Evolutionary conservation across 2,329 filamentous ascomycete genomes (phyloP), one percentile per base, ranked within the genome.

Genomic region (Colletotrichum eleusines): DNA sequence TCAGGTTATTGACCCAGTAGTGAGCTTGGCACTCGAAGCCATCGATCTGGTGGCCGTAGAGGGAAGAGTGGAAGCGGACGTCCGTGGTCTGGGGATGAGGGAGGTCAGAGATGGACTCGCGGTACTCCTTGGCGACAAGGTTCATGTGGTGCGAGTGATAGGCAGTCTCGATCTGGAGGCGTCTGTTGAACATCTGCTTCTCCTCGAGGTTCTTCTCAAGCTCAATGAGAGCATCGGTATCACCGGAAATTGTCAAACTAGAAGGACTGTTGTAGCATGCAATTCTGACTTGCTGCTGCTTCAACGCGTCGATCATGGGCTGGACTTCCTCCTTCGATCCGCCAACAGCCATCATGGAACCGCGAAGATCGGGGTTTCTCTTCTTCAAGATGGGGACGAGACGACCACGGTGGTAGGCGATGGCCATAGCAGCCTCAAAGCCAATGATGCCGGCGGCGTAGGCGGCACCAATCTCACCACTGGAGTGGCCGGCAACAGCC

Each of bases 81-180:
- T 80, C 74, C 0, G 79, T 79, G 0, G 77, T 75, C 4, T 78
- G 73, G 1, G 82, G 79, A 1, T 77, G 74, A 9, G 60, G 63
- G 3, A 88, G 76, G 71, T 82, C 78, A 9, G 84, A 81, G 4
- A 89, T 78, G 3, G 81, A 82, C 1, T 77, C 75, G 46, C 81
- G 79, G 31, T 73, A 73, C 14, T 63, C 65, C 46, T 69, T 64
- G 1, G 85, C 83, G 1, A 87, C 79, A 1, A 83, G 76, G 59
- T 84, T 81, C 86, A 89, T 88, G 72, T 87, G 85, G 44, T 83
- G 80, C 0, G 86, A 88, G 75, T 89, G 87, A 57, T 88, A 88
- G 0, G 86, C 86, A 20, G 84, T 82, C 20, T 85, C 83, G 5
- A 88, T 83, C 7, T 82, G 80, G 3, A 88, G 80, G 33, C 83